Evolutionary conservation across 179 eudicot species (phyloP).

Genomic region (Beta corolliflora): DNA sequence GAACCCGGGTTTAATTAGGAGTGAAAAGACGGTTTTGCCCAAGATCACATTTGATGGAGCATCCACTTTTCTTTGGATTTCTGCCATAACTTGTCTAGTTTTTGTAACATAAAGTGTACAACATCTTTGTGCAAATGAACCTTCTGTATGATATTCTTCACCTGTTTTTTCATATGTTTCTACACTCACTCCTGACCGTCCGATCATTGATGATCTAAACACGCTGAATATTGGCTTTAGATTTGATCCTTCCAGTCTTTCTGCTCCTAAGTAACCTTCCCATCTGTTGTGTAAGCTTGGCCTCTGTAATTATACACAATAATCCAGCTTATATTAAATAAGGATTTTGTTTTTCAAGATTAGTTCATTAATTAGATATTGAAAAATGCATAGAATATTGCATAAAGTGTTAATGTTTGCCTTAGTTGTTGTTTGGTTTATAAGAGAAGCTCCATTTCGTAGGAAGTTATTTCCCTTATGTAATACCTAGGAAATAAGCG

Average conservation of each 20-base stretch:
- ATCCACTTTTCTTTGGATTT: constrained; percentile 71
- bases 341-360: too few species aligned
- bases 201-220: constrained; percentile 64
- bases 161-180: constrained; percentile 49
- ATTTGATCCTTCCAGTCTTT: constrained; percentile 40
- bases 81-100: constrained; percentile 49
- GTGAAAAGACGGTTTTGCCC: constrained; percentile 56
- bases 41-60: constrained; percentile 52
- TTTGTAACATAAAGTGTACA: constrained; percentile 50
- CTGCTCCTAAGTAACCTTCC: constrained; percentile 72
- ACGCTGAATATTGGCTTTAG: constrained; percentile 77
- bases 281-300: constrained; percentile 78
- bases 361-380: too few species aligned
- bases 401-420: too few species aligned
- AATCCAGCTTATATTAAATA: too few species aligned
- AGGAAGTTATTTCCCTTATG: too few species aligned
- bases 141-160: constrained; percentile 70
- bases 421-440: too few species aligned
- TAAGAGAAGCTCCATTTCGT: too few species aligned
- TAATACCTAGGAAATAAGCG: too few species aligned
- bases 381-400: too few species aligned
- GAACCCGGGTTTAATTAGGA: constrained; percentile 53
- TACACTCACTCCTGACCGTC: constrained; percentile 62
- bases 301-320: constrained; percentile 38
- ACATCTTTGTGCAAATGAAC: constrained; percentile 52